Percentiles rank a stretch among this genome's conserved stretches.
Evolutionary conservation across 768 basidiomycete species (phyloP).

Genomic region (Lentinula lateritia): DNA sequence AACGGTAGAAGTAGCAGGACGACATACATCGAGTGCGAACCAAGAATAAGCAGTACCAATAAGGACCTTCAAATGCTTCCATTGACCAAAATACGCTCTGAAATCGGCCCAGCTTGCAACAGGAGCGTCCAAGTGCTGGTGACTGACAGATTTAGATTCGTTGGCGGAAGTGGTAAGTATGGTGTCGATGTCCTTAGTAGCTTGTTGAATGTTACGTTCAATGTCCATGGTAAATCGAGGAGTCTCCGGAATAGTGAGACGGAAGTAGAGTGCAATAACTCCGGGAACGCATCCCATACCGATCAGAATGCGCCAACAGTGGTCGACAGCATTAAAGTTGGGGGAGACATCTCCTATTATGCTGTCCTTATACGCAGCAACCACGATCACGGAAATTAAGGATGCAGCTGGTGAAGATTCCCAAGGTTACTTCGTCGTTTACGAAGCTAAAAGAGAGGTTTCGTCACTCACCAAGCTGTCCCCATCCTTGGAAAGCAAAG

Average conservation of each 20-base stretch:
- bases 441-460: neutral
- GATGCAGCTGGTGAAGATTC: constrained; percentile 42
- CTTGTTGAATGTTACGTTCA: constrained; percentile 33
- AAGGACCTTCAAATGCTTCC: constrained; percentile 76
- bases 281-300: constrained; percentile 85
- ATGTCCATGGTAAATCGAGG: constrained; percentile 82
- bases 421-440: too few species aligned
- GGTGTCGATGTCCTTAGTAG: constrained; percentile 77
- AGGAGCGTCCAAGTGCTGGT: constrained; percentile 60
- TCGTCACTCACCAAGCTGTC: constrained; percentile 57
- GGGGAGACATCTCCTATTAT: constrained; percentile 38
- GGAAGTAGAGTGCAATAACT: constrained; percentile 81
- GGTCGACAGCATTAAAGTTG: constrained; percentile 53
- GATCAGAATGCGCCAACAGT: constrained; percentile 83
- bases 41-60: constrained; percentile 78
- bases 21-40: constrained; percentile 79
- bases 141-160: constrained; percentile 21
- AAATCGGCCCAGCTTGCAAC: constrained; percentile 71
- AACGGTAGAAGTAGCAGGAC: neutral
- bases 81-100: constrained; percentile 55
- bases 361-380: constrained; percentile 60
- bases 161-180: constrained; percentile 39
- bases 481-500: constrained; percentile 85
- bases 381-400: constrained; percentile 58
- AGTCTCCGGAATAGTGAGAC: constrained; percentile 88